phyloP scores from a whole-genome alignment of 352 stramenopile genomes.

The Phytopythium helicoides region DNA sequence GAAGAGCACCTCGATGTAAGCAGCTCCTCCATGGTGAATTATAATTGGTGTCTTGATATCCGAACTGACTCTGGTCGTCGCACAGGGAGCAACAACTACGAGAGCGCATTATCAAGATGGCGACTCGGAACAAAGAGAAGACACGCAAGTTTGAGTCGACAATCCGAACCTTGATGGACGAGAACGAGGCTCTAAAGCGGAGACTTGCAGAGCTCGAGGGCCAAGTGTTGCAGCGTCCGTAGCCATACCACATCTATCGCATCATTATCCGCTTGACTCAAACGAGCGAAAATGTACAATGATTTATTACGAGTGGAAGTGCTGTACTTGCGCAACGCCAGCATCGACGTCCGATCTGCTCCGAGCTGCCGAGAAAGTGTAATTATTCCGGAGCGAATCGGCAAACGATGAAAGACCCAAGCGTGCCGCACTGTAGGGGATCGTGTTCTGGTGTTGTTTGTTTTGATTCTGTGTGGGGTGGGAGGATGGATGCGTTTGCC shows the following conservation, averaged over 20 bases:
- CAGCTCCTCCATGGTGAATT: background rate
- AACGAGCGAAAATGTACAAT: background rate
- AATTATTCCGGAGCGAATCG: no score
- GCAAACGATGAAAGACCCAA: background rate
- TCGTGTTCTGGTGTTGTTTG: slow-evolving; percentile 8
- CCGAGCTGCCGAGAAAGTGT: no score
- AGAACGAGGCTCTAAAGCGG: slow-evolving; percentile 70
- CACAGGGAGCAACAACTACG: slow-evolving; percentile 70
- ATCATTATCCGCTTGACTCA: no score
- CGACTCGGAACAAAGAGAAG: slow-evolving; percentile 81
- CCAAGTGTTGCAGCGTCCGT: slow-evolving; percentile 4
- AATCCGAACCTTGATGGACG: slow-evolving; percentile 76
- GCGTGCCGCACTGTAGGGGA: background rate
- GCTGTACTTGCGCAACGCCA: slow-evolving; percentile 96
- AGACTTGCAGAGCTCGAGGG: slow-evolving; percentile 61
- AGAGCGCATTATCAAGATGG: slow-evolving; percentile 86
- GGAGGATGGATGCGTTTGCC: slow-evolving; percentile 17
- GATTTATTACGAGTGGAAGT: slow-evolving; percentile 20
- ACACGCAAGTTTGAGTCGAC: slow-evolving; percentile 76
- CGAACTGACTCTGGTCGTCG: background rate
- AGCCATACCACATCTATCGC: background rate
- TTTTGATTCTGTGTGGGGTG: background rate
- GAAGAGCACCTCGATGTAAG: slow-evolving; percentile 77
- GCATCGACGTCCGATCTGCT: no score
- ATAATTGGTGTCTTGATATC: no score